These are phyloP conservation scores for Stachybotrys chartarum DNA, from an alignment of 2,329 filamentous ascomycete genomes.

Conservation along the genomic window DNA sequence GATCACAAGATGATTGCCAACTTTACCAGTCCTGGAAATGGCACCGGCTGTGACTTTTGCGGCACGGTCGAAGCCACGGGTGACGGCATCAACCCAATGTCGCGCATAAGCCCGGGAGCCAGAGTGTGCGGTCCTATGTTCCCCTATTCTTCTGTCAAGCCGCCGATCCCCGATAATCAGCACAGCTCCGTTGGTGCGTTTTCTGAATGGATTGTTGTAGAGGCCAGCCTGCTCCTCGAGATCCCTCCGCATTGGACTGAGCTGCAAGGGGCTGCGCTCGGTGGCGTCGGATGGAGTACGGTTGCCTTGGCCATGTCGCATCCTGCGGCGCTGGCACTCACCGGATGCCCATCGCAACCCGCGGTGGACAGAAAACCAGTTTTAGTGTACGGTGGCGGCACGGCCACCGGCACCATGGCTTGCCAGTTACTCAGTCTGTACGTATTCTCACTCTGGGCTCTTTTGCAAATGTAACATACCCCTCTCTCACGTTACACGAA, in stretches of 20 bases:
- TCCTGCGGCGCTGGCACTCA: constrained; percentile 3
- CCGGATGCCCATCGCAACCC: constrained; percentile 4
- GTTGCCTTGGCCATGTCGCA: constrained; percentile 9
- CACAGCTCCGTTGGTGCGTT: background rate
- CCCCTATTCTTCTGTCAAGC: constrained; percentile 1
- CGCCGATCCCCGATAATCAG: background rate
- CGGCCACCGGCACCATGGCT: constrained; percentile 19
- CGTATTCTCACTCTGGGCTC: constrained; percentile 5
- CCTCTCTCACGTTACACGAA: background rate
- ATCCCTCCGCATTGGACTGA: constrained; percentile 13
- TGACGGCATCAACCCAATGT: background rate
- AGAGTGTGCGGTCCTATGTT: constrained; percentile 7
- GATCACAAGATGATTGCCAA: constrained; percentile 18
- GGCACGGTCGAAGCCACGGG: constrained; percentile 10
- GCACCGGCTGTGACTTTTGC: constrained; percentile 16
- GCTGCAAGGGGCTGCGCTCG: constrained; percentile 13
- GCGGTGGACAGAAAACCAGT: constrained; percentile 9
- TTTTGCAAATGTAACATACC: background rate
- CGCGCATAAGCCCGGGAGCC: background rate
- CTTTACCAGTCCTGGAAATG: constrained; percentile 6
- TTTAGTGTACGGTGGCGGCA: constrained; percentile 20
- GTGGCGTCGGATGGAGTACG: constrained; percentile 16
- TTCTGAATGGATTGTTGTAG: constrained; percentile 2
- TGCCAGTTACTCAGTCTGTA: constrained; percentile 17
- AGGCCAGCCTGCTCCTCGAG: constrained; percentile 5